These are phyloP conservation scores for Trichoderma afroharzianum DNA, from an alignment of 2,329 filamentous ascomycete species.

Conservation along the genomic window DNA sequence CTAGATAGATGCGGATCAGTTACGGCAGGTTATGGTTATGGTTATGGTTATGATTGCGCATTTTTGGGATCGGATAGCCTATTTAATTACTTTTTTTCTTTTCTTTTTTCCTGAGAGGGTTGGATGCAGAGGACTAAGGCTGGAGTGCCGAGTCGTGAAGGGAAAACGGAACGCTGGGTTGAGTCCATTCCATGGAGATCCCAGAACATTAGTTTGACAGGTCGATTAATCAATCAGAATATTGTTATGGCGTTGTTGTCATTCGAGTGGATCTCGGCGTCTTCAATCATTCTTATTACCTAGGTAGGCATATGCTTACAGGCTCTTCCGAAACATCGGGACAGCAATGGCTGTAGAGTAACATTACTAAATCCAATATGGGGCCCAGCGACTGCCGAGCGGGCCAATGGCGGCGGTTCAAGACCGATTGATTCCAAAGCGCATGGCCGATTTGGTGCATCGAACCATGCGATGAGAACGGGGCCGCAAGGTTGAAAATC, in stretches of 20 bases:
- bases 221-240: not conserved
- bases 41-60: not conserved
- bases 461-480: not conserved
- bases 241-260: not conserved
- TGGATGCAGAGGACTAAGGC: conserved; percentile 4
- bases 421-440: conserved; percentile 4
- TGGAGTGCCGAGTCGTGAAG: not conserved
- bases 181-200: not conserved
- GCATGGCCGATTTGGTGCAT: not conserved
- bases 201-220: not conserved
- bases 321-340: not conserved
- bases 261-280: not conserved
- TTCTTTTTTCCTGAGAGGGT: not conserved
- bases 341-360: not conserved
- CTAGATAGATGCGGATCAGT: not conserved
- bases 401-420: not conserved
- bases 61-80: not conserved
- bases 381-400: not conserved
- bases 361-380: not conserved
- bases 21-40: not conserved
- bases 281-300: not conserved
- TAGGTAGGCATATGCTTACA: not conserved
- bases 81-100: not conserved
- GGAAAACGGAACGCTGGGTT: not conserved
- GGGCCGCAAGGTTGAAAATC: not conserved